phyloP scores from a whole-genome alignment of 163 green algal genomes.

The Scenedesmus sp. region DNA sequence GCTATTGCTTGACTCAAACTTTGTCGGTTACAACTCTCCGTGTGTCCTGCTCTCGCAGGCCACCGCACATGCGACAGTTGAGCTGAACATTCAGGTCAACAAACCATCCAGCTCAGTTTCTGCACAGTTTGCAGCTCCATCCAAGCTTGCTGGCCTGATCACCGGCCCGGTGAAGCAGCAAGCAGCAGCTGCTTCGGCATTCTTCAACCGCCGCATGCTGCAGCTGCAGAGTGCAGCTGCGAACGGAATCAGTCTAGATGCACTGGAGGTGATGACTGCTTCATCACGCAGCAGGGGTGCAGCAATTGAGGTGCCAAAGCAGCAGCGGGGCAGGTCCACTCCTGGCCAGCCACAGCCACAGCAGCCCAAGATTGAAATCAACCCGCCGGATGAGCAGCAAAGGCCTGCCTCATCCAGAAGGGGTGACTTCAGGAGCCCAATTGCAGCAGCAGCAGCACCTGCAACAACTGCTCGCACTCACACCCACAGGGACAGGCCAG shows the following conservation, averaged over 20 bases:
- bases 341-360: background rate
- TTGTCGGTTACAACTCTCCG: background rate
- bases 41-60: background rate
- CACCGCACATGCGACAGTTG: background rate
- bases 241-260: background rate
- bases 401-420: background rate
- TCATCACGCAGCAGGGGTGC: background rate
- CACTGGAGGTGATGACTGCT: background rate
- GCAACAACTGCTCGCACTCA: background rate
- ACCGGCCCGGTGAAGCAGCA: background rate
- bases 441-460: background rate
- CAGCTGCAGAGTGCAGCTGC: background rate
- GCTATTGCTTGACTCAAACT: background rate
- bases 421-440: background rate
- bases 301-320: slow-evolving; percentile 4
- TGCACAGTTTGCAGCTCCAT: background rate
- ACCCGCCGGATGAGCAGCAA: background rate
- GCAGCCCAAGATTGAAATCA: background rate
- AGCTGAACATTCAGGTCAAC: background rate
- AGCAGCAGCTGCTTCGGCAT: background rate
- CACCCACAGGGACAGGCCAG: background rate
- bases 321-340: background rate
- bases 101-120: background rate
- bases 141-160: background rate
- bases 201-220: slow-evolving; percentile 8